These are phyloP conservation scores for Apiospora kogelbergensis DNA, from an alignment of 2,329 filamentous ascomycete species.

Conservation along the genomic window DNA sequence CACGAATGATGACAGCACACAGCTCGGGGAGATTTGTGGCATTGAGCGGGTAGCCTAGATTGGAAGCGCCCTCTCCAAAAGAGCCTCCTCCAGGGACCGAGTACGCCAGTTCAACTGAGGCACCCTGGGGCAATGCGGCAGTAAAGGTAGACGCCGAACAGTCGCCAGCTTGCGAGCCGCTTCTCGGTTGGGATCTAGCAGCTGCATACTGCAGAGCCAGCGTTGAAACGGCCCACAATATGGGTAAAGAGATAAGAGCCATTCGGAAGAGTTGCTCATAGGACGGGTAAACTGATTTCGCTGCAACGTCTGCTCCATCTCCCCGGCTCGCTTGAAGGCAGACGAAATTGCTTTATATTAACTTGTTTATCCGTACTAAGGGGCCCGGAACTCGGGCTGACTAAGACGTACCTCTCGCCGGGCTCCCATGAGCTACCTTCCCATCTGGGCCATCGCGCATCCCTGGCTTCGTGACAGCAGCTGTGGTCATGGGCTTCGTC, in stretches of 20 bases:
- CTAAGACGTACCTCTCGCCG: background rate
- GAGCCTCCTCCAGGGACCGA: constrained; percentile 29
- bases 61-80: constrained; percentile 35
- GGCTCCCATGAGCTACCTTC: background rate
- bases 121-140: constrained; percentile 14
- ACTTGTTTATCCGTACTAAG: background rate
- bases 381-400: background rate
- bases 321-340: background rate
- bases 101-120: constrained; percentile 28
- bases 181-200: background rate
- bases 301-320: background rate
- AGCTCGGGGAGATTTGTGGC: constrained; percentile 37
- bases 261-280: background rate
- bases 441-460: background rate
- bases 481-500: background rate
- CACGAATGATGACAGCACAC: constrained; percentile 37
- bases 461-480: background rate
- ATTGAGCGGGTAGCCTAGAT: constrained; percentile 35
- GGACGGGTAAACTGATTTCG: background rate
- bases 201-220: background rate
- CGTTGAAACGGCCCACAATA: background rate
- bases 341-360: constrained; percentile 1
- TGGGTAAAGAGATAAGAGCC: background rate
- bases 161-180: background rate
- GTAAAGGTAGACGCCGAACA: background rate